Evolutionary conservation across 257 asterid species (phyloP).

Genomic region (Knoxia roxburghii): DNA sequence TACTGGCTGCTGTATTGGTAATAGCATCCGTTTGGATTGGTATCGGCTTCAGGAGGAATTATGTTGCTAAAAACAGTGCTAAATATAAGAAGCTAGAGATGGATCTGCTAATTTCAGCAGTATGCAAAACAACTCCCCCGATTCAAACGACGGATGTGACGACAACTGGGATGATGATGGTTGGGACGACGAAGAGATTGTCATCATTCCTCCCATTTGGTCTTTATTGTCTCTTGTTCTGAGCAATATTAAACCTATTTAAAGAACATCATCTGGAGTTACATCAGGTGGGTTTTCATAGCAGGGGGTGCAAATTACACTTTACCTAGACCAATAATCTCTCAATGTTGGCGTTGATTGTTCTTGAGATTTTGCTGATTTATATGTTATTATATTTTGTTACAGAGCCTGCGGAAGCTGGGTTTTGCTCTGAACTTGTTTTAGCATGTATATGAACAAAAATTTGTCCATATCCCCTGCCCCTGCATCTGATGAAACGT

Average conservation of each 20-base stretch:
- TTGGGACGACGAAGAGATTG: conserved; percentile 96
- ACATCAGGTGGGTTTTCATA: too few species aligned
- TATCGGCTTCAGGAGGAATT: conserved; percentile 30
- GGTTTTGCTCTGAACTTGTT: not conserved
- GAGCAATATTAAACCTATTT: too few species aligned
- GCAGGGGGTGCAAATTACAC: too few species aligned
- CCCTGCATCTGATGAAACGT: not conserved
- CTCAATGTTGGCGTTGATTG: too few species aligned
- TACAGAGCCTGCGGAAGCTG: not conserved
- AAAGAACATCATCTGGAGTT: too few species aligned
- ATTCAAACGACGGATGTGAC: conserved; percentile 66
- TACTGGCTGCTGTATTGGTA: conserved; percentile 33
- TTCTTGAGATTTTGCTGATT: too few species aligned
- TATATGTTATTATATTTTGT: not conserved
- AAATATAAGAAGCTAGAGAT: conserved; percentile 58
- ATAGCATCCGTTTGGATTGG: conserved; percentile 33
- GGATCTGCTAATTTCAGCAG: conserved; percentile 66
- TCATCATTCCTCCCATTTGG: too few species aligned
- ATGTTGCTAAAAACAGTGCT: conserved; percentile 26
- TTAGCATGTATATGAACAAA: too few species aligned
- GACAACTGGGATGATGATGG: conserved; percentile 70
- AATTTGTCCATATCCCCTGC: too few species aligned
- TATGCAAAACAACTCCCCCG: conserved; percentile 25
- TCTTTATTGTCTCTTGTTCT: too few species aligned
- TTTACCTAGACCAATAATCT: too few species aligned